Evolutionary conservation across 768 basidiomycete genomes (phyloP), one percentile per base, ranked within the genome.

Genomic region (Serendipita sp.): DNA sequence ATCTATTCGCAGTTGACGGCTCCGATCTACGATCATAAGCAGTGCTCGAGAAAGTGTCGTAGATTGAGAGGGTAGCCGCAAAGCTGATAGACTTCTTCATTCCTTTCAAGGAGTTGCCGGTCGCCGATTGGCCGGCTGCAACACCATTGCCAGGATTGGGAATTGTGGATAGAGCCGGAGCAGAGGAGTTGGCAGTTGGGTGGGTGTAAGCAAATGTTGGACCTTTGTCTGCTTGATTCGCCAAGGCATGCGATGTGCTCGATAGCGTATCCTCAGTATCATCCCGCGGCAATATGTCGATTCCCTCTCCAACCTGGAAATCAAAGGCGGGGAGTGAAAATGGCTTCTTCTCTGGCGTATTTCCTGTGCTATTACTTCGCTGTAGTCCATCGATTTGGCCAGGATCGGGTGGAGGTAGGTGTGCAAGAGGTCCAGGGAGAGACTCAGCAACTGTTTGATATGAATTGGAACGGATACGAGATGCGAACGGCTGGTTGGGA

Each of bases 1-100:
- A 76, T 45, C 90, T 82, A 76, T 94, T 97, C 86, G 93, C 97
- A 32, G 95, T 98, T 54, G 93, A 94, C 24, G 92, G 92, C 75
- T 97, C 95, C 69, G 91, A 92, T 70, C 93, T 80, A 63, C 96
- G 80, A 76, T 99, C 95, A 76, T 99, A 99, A 67, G 92, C 87
- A 37, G 82, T 78, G 24, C 90, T 75, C 51, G 91, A 84, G 78
- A 96, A 98, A n/a, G 95, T 99, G 74, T 93, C 90, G 71, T 98
- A 98, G 47, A 99, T 90, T 34, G 89, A 90, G 72, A 98, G 76
- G 72, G 92, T 95, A 56, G 82, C 87, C 35, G 94, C 94, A 75
- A 97, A 99, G 63, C 87, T 83, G 63, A 97, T 77, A 66, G 83
- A 80, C 73, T 92, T 92, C 67, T 77, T 72, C 3, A 79, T 80